A percentile compares a stretch with the other conserved stretches of the same genome.
Evolutionary conservation across 176 grass and related monocot genomes (phyloP).

Genomic region (Raddia distichophylla): DNA sequence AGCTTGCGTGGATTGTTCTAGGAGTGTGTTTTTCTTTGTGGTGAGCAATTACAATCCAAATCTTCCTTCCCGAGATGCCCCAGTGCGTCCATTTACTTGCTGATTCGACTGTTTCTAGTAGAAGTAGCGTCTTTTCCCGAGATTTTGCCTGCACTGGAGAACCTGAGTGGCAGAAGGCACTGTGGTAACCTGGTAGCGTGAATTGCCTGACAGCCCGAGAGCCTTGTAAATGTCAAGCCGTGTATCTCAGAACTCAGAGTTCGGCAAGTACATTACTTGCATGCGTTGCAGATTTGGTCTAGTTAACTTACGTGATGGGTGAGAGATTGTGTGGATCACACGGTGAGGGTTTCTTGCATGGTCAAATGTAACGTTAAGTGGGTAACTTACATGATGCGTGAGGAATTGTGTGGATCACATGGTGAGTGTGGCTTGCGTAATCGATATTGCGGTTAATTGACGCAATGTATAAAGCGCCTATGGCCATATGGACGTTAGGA

Average conservation of each 20-base stretch:
- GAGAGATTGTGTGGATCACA: not conserved
- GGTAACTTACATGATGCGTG: not conserved
- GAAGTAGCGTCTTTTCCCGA: not conserved
- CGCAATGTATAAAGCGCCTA: not conserved
- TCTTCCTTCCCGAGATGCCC: not conserved
- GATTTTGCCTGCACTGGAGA: not conserved
- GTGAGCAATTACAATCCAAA: not conserved
- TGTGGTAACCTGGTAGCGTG: constrained; percentile 1
- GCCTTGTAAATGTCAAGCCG: not conserved
- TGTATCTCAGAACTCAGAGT: not conserved
- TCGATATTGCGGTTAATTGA: not conserved
- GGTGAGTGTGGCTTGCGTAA: not conserved
- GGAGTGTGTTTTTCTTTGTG: not conserved
- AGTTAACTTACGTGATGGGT: not conserved
- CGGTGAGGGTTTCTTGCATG: not conserved
- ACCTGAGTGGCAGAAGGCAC: not conserved
- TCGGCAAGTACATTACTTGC: not conserved
- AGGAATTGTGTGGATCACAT: not conserved
- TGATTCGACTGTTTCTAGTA: not conserved
- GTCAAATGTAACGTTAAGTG: not conserved
- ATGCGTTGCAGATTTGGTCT: not conserved
- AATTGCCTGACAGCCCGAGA: not conserved
- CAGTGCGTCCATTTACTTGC: not conserved
- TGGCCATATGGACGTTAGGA: not conserved
- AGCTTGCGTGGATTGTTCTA: not conserved